Evolutionary conservation across 192 early-diverging fungal species (phyloP), one percentile per base, ranked within the genome.

Genomic region (Entomortierella beljakovae): DNA sequence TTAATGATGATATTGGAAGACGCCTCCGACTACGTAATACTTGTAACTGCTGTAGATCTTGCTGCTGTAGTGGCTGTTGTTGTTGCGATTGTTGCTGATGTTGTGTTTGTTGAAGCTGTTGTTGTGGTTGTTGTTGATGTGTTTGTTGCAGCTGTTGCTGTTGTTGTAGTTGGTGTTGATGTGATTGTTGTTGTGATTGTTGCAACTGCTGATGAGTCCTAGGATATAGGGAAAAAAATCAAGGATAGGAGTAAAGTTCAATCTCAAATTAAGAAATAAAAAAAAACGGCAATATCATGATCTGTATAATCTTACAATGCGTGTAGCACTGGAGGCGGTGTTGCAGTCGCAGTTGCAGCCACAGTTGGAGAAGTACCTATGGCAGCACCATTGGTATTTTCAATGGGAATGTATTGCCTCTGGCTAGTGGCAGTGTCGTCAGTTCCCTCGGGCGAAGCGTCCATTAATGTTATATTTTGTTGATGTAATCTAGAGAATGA

Each of bases 21-120:
- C 62, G 61, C 35, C 70, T 64, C 22, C 70, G 59, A 37, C 56
- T 73, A 23, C 35, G 61, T n/a, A 49, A 18, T 33, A 49, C 48
- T 52, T 16, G 20, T 38, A 59, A 59, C 20, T 15, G 0, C 26
- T n/a, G 26, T 15, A 26, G 57, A 10, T 59, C 23, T 38, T 29
- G 26, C 35, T 38, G 16, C 37, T 28, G 22, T 32, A 18, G 40
- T 42, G 35, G 15, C n/a, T 23, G 40, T 23, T 33, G 35, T 16
- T 35, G 22, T 7, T 18, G 22, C 29, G 25, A 35, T 59, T 35
- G 23, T 13, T 38, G 31, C 16, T 42, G 34, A 37, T 59, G 22
- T 23, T 37, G 57, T 38, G 20, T 29, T 35, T 15, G n/a, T 22
- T 59, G 35, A 22, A 3, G 48, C 29, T 4, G 33, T n/a, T 43